A percentile compares a stretch with the other conserved stretches of the same genome.
Evolutionary conservation across 1,284 basidiomycete genomes (phyloP).

Genomic region (Sporisorium iseilematis-ciliati): DNA sequence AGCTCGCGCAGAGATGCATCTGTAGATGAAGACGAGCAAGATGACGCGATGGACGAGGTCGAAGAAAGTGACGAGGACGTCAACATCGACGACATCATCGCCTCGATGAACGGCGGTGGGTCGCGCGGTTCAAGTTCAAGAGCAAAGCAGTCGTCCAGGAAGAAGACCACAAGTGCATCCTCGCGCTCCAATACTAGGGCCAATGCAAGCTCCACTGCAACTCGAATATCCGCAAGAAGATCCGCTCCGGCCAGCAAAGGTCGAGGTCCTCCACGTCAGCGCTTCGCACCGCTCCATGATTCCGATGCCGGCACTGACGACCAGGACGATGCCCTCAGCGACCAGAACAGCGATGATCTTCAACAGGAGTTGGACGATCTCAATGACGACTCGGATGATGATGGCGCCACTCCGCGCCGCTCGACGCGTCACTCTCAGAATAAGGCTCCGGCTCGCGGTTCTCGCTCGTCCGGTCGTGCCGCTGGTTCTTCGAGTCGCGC

Average conservation of each 20-base stretch:
- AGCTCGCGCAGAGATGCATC: conserved; percentile 6
- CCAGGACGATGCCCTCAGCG: conserved; percentile 8
- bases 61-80: conserved; percentile 15
- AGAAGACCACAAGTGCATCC: not conserved
- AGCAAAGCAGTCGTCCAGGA: not conserved
- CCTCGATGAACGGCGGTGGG: conserved; percentile 28
- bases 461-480: not conserved
- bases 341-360: conserved; percentile 10
- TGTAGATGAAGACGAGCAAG: conserved; percentile 12
- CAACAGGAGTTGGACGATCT: conserved; percentile 23
- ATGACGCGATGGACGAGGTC: not conserved
- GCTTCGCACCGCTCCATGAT: conserved; percentile 9
- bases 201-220: not conserved
- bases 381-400: conserved; percentile 21
- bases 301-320: conserved; percentile 18
- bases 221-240: not conserved
- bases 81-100: conserved; percentile 37
- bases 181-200: not conserved
- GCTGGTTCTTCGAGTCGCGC: not conserved
- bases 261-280: conserved; percentile 11
- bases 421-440: conserved; percentile 12
- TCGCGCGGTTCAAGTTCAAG: conserved; percentile 5
- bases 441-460: not conserved
- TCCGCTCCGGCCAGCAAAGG: not conserved
- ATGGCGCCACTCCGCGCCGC: conserved; percentile 12